phyloP scores from a whole-genome alignment of 352 stramenopile genomes.

The Lagenidium sp. region DNA sequence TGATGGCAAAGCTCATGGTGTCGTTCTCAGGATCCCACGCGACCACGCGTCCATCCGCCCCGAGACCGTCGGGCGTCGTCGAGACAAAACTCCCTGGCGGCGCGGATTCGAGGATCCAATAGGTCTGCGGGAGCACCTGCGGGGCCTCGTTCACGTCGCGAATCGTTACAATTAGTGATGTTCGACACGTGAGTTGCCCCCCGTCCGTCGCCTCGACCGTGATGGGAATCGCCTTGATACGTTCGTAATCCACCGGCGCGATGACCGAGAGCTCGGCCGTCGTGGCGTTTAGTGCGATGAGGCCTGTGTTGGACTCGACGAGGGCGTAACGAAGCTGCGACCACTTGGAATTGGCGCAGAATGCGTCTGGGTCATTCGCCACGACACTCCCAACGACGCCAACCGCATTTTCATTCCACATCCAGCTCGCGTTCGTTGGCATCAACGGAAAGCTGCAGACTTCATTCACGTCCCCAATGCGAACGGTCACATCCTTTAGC shows the following conservation, averaged over 20 bases:
- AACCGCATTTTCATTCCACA: constrained; percentile 10
- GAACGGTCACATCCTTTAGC: constrained; percentile 1
- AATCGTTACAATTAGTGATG: constrained; percentile 7
- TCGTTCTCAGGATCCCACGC: constrained; percentile 64
- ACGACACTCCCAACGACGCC: constrained; percentile 7
- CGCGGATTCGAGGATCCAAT: constrained; percentile 34
- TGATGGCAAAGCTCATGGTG: constrained; percentile 16
- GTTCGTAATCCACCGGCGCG: constrained; percentile 12
- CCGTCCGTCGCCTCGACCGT: constrained; percentile 12
- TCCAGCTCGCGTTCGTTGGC: constrained; percentile 1
- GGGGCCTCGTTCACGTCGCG: constrained; percentile 31
- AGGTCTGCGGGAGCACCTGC: constrained; percentile 16
- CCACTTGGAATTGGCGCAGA: constrained; percentile 3
- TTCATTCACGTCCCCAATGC: constrained; percentile 14
- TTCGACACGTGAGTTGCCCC: constrained; percentile 8
- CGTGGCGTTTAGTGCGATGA: constrained; percentile 8
- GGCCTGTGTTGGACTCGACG: neutral
- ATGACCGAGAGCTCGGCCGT: constrained; percentile 5
- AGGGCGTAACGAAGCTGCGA: constrained; percentile 5
- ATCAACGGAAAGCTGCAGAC: constrained; percentile 7
- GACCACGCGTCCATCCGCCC: constrained; percentile 4
- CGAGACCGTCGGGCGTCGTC: constrained; percentile 2
- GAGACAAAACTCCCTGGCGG: constrained; percentile 4
- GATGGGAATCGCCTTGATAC: neutral
- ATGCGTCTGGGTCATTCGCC: constrained; percentile 11